Evolutionary conservation across 768 basidiomycete species (phyloP).

Genomic region (Auriscalpium orientale): DNA sequence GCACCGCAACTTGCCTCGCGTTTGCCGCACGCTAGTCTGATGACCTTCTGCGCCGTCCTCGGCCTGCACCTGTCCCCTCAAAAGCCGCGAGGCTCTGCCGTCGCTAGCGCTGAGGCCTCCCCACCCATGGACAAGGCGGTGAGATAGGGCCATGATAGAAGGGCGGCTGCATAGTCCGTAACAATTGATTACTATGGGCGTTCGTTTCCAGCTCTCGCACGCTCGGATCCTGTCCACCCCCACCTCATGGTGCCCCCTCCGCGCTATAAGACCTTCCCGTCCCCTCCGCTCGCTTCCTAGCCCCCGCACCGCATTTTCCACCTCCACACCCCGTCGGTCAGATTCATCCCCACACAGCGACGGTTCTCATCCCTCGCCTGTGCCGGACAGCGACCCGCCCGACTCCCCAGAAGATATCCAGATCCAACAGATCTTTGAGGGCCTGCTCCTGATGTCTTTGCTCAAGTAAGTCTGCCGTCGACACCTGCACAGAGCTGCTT

Average conservation of each 20-base stretch:
- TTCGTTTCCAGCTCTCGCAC: not conserved
- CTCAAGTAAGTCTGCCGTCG: constrained; percentile 1
- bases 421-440: constrained; percentile 8
- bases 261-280: not conserved
- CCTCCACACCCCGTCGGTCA: too few relatives aligned
- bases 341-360: too few relatives aligned
- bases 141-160: not conserved
- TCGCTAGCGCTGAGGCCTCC: not conserved
- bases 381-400: too few relatives aligned
- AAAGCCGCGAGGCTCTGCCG: not conserved
- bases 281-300: too few relatives aligned
- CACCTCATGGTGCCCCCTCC: not conserved
- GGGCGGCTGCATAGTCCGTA: not conserved
- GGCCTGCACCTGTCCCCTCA: too few relatives aligned
- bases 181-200: not conserved
- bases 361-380: too few relatives aligned
- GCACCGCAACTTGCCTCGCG: too few relatives aligned
- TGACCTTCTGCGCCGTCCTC: too few relatives aligned
- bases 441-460: constrained; percentile 5
- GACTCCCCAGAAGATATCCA: not conserved
- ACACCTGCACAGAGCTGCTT: not conserved
- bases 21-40: too few relatives aligned
- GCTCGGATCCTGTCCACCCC: not conserved
- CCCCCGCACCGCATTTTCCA: not conserved
- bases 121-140: not conserved